phyloP scores from a whole-genome alignment of 2,329 filamentous ascomycete genomes.

The Magnaporthiopsis poae region DNA sequence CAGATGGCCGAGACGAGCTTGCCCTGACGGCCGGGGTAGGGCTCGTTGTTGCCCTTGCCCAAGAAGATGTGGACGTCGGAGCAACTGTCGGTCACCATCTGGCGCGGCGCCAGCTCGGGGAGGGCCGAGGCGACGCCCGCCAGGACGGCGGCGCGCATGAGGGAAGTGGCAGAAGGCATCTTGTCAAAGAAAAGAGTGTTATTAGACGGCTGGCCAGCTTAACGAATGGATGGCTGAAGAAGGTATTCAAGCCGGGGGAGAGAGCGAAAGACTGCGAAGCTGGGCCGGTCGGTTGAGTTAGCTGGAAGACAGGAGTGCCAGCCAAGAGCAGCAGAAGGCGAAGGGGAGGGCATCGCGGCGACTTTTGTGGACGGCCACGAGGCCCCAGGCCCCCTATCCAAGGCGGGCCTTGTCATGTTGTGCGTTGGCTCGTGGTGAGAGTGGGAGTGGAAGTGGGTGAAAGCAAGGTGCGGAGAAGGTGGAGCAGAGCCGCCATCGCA shows the following conservation, averaged over 20 bases:
- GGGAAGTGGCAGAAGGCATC: neutral
- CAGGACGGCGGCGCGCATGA: neutral
- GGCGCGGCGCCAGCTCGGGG: neutral
- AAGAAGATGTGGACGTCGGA: constrained; percentile 22
- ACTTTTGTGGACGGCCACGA: neutral
- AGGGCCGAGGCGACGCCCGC: neutral
- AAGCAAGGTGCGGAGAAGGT: neutral
- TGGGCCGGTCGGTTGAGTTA: neutral
- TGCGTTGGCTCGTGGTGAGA: too few species aligned
- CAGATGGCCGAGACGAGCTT: constrained; percentile 21
- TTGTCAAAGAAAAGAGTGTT: neutral
- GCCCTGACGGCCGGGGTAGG: constrained; percentile 22
- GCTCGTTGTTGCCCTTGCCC: constrained; percentile 21
- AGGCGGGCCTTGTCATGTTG: neutral
- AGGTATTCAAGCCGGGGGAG: neutral
- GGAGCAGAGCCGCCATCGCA: neutral
- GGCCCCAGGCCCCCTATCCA: neutral
- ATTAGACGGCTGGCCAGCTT: neutral
- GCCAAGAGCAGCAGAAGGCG: neutral
- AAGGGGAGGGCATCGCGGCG: neutral
- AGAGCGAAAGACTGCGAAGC: neutral
- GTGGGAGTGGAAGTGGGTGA: too few species aligned
- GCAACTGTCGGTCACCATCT: constrained; percentile 12
- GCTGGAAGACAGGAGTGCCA: neutral
- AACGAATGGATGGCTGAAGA: neutral